These are phyloP conservation scores for Immersiporthe knoxdaviesiana DNA, from an alignment of 2,329 filamentous ascomycete genomes.

Conservation along the genomic window DNA sequence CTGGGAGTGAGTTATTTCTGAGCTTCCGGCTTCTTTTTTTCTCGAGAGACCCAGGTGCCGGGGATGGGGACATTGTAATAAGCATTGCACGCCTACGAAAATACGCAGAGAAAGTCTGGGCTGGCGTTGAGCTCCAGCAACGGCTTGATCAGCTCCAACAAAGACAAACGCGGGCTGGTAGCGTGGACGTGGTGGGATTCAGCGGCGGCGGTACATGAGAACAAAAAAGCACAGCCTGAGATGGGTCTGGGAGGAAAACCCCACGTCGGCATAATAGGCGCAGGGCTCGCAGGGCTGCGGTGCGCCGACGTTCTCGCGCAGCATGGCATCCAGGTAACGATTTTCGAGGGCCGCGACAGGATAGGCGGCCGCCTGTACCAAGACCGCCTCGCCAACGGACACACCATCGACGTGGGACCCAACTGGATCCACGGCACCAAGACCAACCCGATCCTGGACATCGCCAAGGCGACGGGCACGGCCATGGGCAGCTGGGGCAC, in stretches of 20 bases:
- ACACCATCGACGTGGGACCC: constrained; percentile 64
- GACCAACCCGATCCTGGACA: constrained; percentile 69
- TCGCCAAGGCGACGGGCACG: constrained; percentile 65
- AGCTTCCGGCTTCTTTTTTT: no score
- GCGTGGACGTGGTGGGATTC: no score
- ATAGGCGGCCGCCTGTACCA: constrained; percentile 68
- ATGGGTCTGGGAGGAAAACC: constrained; percentile 31
- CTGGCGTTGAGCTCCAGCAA: no score
- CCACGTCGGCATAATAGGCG: constrained; percentile 70
- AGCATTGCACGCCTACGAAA: no score
- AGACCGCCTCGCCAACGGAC: constrained; percentile 50
- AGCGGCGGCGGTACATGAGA: no score
- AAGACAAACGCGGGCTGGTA: no score
- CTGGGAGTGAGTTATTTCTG: no score
- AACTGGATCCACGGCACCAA: constrained; percentile 81
- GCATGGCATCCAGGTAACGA: constrained; percentile 67
- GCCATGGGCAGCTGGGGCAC: constrained; percentile 52
- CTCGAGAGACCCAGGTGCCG: no score
- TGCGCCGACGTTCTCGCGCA: constrained; percentile 70
- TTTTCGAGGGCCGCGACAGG: constrained; percentile 69
- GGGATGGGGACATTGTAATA: no score
- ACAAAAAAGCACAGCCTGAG: no score
- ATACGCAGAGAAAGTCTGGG: no score
- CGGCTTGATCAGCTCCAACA: no score
- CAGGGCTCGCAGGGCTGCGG: constrained; percentile 71